These are phyloP conservation scores for Tetrahymena thermophila DNA, from an alignment of 73 alveolate genomes.

Conservation along the genomic window DNA sequence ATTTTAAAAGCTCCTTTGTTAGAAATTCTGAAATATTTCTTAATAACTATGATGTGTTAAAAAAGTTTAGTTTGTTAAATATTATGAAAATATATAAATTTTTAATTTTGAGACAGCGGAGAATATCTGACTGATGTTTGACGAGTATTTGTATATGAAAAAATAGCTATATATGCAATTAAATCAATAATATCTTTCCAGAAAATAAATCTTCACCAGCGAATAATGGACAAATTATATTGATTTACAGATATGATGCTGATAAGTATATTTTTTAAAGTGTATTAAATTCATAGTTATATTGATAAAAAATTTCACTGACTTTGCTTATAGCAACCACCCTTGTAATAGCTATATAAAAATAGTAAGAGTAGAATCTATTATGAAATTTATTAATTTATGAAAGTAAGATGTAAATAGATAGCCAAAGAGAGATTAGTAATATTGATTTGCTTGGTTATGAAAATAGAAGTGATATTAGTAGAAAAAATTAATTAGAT, in stretches of 20 bases:
- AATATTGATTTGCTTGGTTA: neutral
- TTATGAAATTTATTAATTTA: too few relatives aligned
- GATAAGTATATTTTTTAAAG: neutral
- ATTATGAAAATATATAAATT: too few relatives aligned
- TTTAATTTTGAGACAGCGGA: neutral
- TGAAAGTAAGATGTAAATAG: neutral
- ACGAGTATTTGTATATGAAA: neutral
- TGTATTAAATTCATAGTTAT: neutral
- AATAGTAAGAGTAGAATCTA: neutral
- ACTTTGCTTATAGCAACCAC: too few relatives aligned
- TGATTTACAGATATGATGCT: neutral
- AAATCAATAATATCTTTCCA: too few relatives aligned
- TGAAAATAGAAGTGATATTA: neutral
- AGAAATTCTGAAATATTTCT: too few relatives aligned
- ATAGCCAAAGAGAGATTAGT: neutral
- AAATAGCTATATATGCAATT: neutral
- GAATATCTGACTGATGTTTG: neutral
- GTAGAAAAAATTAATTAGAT: neutral
- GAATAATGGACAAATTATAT: neutral
- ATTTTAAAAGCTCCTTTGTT: too few relatives aligned
- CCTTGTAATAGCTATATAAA: neutral
- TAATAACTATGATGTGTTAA: too few relatives aligned
- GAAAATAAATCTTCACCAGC: neutral
- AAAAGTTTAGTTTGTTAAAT: too few relatives aligned
- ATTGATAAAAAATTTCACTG: neutral